Base-by-base conservation (phyloP, 192 early-diverging fungal species). In the Coemansia umbellata region DNA sequence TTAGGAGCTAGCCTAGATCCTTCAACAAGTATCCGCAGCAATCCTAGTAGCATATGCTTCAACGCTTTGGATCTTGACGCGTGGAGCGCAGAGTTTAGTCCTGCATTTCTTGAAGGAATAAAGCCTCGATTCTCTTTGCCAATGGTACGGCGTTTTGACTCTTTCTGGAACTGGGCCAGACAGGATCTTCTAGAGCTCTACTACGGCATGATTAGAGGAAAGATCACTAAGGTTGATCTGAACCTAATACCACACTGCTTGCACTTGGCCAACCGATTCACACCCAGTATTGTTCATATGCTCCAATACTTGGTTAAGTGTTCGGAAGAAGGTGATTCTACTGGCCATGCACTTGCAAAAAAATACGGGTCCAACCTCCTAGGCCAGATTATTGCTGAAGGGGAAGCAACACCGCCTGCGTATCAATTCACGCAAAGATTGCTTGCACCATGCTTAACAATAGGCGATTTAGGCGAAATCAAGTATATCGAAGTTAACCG, bases 91-190 rank as follows among this genome's bases (percentile, higher is more conserved):
- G 94, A 94, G 73, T 88, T 92, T 58, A 92, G 92, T 48, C 87
- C 89, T 27, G 70, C 79, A 39, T 97, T 92, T 74, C 81, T 82
- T 36, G 84, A 91, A 33, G 90, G 88, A 35, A 93, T 97, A 70
- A 79, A 80, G 31, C 91, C 91, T 8, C 31, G 73, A 3, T 97
- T 97, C 62, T 84, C 79, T 31, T 65, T 73, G 19, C 77, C 80
- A 47, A 97, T 89, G 78, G 91, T 85, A 31, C 89, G 94, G 37
- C 79, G 58, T 3, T 97, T 88, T 63, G 90, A 97, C 60, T 97
- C 94, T 19, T 87, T 84, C 84, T 97, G 94, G 94, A 97, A 97
- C 78, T 97, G 94, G 94, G 80, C 91, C 26, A 66, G 47, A 45
- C 72, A 66, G 55, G 77, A 47, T 43, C 37, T 39, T 40, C 62